Percentiles rank a stretch among this genome's conserved stretches.
Evolutionary conservation across 345 rosid species (phyloP).

Genomic region (Euphorbia lathyris): DNA sequence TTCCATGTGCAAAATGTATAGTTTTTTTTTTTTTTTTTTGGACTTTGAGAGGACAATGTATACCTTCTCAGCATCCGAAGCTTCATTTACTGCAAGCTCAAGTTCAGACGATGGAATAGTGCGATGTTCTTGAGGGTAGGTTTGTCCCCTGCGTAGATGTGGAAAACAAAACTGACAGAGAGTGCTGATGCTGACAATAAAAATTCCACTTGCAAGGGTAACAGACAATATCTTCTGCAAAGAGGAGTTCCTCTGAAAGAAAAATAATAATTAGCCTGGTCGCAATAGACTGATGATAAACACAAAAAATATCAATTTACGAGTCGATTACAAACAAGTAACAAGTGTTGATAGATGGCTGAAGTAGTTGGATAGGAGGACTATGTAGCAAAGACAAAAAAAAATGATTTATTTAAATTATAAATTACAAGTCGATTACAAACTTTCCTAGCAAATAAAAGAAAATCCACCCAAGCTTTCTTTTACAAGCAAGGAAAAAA

Average conservation of each 20-base stretch:
- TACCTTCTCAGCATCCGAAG: constrained; percentile 54
- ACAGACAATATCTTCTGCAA: constrained; percentile 49
- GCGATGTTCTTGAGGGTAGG: constrained; percentile 25
- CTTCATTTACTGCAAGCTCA: constrained; percentile 31
- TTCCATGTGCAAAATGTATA: neutral
- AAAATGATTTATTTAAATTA: neutral
- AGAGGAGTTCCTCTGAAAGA: constrained; percentile 55
- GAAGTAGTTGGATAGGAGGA: neutral
- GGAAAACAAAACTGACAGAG: constrained; percentile 45
- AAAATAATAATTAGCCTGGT: constrained; percentile 14
- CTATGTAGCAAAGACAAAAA: neutral
- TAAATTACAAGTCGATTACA: neutral
- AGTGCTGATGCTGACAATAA: constrained; percentile 45
- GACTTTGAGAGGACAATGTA: neutral
- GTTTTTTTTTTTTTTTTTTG: too few relatives aligned
- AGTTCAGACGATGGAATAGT: constrained; percentile 39
- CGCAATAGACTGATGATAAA: neutral
- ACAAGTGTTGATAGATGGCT: neutral
- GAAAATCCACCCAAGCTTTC: neutral
- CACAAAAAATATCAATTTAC: neutral
- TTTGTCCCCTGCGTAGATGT: constrained; percentile 36
- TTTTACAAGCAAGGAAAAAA: neutral
- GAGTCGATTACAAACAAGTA: neutral
- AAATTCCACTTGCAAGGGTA: constrained; percentile 62
- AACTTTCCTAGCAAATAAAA: neutral